A percentile compares a stretch with the other conserved stretches of the same genome.
Conservation (phyloP, 2,329 filamentous ascomycete genomes). For the Fusarium kyushuense region DNA sequence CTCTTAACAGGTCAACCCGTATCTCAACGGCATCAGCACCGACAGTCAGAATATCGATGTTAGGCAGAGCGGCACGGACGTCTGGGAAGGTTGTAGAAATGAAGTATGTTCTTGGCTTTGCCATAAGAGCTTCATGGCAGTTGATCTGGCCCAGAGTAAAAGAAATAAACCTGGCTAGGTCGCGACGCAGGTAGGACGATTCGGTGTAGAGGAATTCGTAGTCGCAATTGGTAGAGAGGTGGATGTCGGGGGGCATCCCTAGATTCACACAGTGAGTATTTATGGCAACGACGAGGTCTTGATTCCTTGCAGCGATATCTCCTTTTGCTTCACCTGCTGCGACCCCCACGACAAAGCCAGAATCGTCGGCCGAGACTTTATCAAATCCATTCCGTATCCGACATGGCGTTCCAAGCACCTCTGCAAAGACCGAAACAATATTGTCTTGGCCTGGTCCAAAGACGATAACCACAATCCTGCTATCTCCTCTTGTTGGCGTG, state of each 20-base stretch:
- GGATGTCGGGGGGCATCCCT: slow-evolving; percentile 74
- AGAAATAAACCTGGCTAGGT: slow-evolving; percentile 82
- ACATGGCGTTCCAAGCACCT: slow-evolving; percentile 81
- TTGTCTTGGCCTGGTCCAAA: slow-evolving; percentile 78
- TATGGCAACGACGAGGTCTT: slow-evolving; percentile 72
- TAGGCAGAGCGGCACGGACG: slow-evolving; percentile 83
- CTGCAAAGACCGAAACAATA: slow-evolving; percentile 80
- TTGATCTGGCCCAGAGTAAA: slow-evolving; percentile 83
- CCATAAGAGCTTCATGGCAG: slow-evolving; percentile 80
- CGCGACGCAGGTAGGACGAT: slow-evolving; percentile 76
- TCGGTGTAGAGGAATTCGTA: slow-evolving; percentile 89
- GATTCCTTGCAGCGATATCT: slow-evolving; percentile 70
- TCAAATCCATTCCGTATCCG: slow-evolving; percentile 68
- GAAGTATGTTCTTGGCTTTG: slow-evolving; percentile 83
- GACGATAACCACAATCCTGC: slow-evolving; percentile 73
- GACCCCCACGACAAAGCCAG: slow-evolving; percentile 77
- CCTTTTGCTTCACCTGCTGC: slow-evolving; percentile 66
- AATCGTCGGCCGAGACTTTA: slow-evolving; percentile 65
- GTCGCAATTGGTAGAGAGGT: slow-evolving; percentile 77
- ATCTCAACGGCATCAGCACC: slow-evolving; percentile 89
- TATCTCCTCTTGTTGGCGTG: slow-evolving; percentile 65
- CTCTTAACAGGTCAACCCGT: slow-evolving; percentile 83
- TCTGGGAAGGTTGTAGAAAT: slow-evolving; percentile 92
- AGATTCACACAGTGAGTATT: slow-evolving; percentile 81
- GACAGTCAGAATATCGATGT: slow-evolving; percentile 88